Evolutionary conservation across 805 yeast species (phyloP), one percentile per base, ranked within the genome.

Genomic region (Blastobotrys mokoenaii): DNA sequence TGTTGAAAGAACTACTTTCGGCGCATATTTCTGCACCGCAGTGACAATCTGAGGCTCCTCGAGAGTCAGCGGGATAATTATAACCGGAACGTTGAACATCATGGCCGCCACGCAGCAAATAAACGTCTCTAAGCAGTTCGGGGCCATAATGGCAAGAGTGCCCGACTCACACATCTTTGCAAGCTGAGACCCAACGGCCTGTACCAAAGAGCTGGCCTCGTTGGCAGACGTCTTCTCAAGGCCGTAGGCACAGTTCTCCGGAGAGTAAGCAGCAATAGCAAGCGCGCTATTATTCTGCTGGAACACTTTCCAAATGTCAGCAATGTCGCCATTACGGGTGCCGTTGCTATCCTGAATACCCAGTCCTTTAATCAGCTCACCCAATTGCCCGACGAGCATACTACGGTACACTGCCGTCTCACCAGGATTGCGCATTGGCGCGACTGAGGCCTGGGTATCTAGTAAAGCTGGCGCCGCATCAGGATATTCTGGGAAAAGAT

Each of bases 391-490:
- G 29, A 84, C 77, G 52, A 82, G 79, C 39, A 78, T 77, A 42
- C 87, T 82, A 51, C 93, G 73, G 61, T 84, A 80, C 9, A 84
- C 68, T 0, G 95, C 89, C 12, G 89, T 76, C 60, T 88, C 95
- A 41, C 74, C 70, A 3, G 70, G 68, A 37, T 72, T 68, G n/a
- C 95, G 69, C 1, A 85, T 80, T 4, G 79, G 65, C 2, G 82
- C 75, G 30, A 82, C 63, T 16, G 79, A 70, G 1, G 94, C 74
- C 61, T 88, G 96, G 53, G 77, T 53, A 15, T 47, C 35, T 6
- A 68, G 49, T 37, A 64, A 57, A 33, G 52, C 44, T 6, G 61
- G 63, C 41, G 67, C 67, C 1, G 64, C 59, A 46, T 68, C 72
- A 2, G 63, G 68, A 49, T 44, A 53, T 37, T 46, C 49, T 34